Conservation (phyloP, 1,139 yeast genomes). For the Sugiyamaella sp. region DNA sequence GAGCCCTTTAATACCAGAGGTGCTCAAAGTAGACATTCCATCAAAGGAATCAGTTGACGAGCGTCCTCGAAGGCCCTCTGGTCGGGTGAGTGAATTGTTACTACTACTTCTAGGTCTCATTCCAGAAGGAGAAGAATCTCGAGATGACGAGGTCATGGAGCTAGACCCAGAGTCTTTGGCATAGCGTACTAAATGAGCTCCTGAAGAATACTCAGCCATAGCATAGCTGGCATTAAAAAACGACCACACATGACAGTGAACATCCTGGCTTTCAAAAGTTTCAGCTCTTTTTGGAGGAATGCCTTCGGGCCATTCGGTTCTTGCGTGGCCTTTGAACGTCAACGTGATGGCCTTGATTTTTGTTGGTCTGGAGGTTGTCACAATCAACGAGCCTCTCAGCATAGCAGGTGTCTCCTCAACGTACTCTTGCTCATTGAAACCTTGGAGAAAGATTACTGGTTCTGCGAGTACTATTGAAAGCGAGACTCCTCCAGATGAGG, state of each 20-base stretch:
- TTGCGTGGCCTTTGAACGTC: constrained; percentile 67
- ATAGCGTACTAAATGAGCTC: constrained; percentile 63
- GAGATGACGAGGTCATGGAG: constrained; percentile 14
- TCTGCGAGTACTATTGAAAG: constrained; percentile 66
- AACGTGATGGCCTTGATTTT: constrained; percentile 72
- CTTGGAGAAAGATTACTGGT: constrained; percentile 76
- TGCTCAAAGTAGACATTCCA: not conserved
- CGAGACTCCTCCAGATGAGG: constrained; percentile 28
- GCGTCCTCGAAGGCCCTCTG: constrained; percentile 17
- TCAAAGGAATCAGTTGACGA: constrained; percentile 10
- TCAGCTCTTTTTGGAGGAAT: constrained; percentile 85
- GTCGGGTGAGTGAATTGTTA: constrained; percentile 8
- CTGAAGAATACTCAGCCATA: constrained; percentile 45
- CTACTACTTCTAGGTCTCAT: constrained; percentile 18
- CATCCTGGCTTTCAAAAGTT: constrained; percentile 62
- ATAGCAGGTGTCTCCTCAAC: constrained; percentile 76
- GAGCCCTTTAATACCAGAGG: constrained; percentile 25
- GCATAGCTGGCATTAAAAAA: constrained; percentile 59
- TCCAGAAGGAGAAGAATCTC: constrained; percentile 19
- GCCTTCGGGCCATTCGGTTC: constrained; percentile 99
- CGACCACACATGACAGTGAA: constrained; percentile 89
- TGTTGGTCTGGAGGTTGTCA: constrained; percentile 72
- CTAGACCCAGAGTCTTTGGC: constrained; percentile 37
- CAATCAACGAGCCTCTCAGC: constrained; percentile 76
- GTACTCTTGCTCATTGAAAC: constrained; percentile 70